A percentile compares a stretch with the other conserved stretches of the same genome.
Evolutionary conservation across 352 stramenopile genomes (phyloP).

Genomic region (Pythium oligandrum): DNA sequence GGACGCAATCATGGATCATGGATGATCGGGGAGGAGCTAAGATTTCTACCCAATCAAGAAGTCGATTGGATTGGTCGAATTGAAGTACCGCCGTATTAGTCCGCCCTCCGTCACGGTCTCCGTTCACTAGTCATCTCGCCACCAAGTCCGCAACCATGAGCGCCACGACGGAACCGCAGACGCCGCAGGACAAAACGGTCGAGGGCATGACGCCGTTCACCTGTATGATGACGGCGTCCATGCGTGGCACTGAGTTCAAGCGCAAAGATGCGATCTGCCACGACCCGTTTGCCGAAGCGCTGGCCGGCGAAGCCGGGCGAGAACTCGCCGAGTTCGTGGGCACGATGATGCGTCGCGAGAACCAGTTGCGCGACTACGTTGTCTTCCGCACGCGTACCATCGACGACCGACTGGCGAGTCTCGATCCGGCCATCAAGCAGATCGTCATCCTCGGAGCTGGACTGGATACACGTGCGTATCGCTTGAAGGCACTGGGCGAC

Average conservation of each 20-base stretch:
- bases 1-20: too few relatives aligned
- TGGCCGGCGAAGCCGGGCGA: constrained; percentile 6
- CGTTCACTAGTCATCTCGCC: too few relatives aligned
- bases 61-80: too few relatives aligned
- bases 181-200: too few relatives aligned
- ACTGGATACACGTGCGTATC: constrained; percentile 17
- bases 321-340: constrained; percentile 1
- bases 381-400: constrained; percentile 20
- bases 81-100: too few relatives aligned
- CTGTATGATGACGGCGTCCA: constrained; percentile 10
- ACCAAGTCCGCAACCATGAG: too few relatives aligned
- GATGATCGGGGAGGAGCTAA: too few relatives aligned
- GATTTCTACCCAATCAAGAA: too few relatives aligned
- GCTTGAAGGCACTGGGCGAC: constrained; percentile 11
- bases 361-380: constrained; percentile 6
- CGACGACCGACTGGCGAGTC: constrained; percentile 12
- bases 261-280: constrained; percentile 15
- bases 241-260: constrained; percentile 14
- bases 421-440: constrained; percentile 8
- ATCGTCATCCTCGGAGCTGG: constrained; percentile 16
- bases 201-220: constrained; percentile 6
- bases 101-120: too few relatives aligned
- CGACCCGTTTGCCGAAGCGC: constrained; percentile 15
- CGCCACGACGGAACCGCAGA: too few relatives aligned
- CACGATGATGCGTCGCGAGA: constrained; percentile 2